A percentile compares a stretch with the other conserved stretches of the same genome.
phyloP scores from a whole-genome alignment of 805 yeast genomes.

The Teunomyces funiuensis region DNA sequence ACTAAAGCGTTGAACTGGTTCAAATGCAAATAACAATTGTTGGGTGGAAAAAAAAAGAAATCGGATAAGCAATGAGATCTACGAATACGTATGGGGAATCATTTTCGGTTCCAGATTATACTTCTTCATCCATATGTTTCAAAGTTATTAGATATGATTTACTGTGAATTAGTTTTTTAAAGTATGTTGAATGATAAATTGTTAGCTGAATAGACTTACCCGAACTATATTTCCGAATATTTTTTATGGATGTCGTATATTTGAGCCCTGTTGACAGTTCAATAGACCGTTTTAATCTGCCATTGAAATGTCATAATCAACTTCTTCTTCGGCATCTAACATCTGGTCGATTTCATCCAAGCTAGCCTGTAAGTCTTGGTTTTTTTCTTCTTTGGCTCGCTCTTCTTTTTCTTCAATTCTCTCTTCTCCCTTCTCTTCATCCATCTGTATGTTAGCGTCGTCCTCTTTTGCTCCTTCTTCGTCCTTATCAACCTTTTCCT shows the following conservation, averaged over 20 bases:
- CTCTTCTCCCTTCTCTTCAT: conserved; percentile 8
- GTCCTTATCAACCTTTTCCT: conserved; percentile 18
- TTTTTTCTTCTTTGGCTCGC: not conserved
- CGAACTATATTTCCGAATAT: not conserved
- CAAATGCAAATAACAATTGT: not conserved
- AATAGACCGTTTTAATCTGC: conserved; percentile 16
- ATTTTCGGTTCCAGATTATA: not conserved
- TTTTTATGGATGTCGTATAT: not conserved
- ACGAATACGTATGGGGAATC: not conserved
- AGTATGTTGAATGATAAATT: not conserved
- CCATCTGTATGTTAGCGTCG: not conserved
- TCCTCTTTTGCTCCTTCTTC: conserved; percentile 8
- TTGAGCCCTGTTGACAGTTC: conserved; percentile 2
- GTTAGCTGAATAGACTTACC: not conserved
- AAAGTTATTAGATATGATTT: not conserved
- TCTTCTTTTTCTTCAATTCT: not conserved
- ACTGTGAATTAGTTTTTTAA: not conserved
- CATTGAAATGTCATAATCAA: conserved; percentile 36
- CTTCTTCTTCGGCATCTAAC: conserved; percentile 38
- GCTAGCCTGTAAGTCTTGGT: conserved; percentile 14
- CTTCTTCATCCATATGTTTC: not conserved
- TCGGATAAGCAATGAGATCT: not conserved
- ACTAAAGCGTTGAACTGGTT: conserved; percentile 6
- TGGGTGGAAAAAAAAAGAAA: not conserved
- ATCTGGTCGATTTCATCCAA: conserved; percentile 34